phyloP scores from a whole-genome alignment of 257 asterid genomes.

The Solanum bulbocastanum region DNA sequence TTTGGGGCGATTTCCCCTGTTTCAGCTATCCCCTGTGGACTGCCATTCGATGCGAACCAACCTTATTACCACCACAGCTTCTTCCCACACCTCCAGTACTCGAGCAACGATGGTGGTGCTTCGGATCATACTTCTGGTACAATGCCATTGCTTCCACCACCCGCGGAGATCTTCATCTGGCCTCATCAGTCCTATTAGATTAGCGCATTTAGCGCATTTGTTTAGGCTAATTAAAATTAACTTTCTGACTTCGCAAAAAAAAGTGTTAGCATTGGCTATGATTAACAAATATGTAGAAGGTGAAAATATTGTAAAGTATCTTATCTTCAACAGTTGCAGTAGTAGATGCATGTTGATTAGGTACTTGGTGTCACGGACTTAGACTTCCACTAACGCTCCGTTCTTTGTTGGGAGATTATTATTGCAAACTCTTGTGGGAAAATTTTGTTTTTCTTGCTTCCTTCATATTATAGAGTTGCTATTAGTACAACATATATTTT shows the following conservation, averaged over 20 bases:
- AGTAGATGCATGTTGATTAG: conserved; percentile 1
- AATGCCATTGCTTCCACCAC: conserved; percentile 36
- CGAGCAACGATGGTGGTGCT: background rate
- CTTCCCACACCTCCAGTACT: conserved; percentile 42
- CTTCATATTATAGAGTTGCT: conserved; percentile 29
- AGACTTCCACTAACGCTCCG: background rate
- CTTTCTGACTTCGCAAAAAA: background rate
- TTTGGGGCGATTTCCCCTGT: conserved; percentile 46
- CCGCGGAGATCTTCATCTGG: conserved; percentile 73
- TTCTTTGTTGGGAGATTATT: background rate
- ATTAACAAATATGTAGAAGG: conserved; percentile 8
- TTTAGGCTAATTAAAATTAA: conserved; percentile 1
- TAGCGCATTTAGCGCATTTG: background rate
- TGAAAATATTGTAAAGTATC: conserved; percentile 30
- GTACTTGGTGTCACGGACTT: background rate
- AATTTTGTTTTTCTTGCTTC: conserved; percentile 45
- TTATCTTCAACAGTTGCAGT: conserved; percentile 8
- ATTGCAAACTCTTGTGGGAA: conserved; percentile 31
- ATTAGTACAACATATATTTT: conserved; percentile 10
- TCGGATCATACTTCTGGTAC: conserved; percentile 15
- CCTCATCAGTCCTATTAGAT: conserved; percentile 64
- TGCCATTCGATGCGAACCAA: conserved; percentile 41
- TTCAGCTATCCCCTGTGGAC: conserved; percentile 45
- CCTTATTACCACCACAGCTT: conserved; percentile 36
- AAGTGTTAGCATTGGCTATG: background rate